Percentiles rank a stretch among this genome's conserved stretches.
These are phyloP conservation scores for Mycena vitilis DNA, from an alignment of 768 basidiomycete species.

Conservation along the genomic window DNA sequence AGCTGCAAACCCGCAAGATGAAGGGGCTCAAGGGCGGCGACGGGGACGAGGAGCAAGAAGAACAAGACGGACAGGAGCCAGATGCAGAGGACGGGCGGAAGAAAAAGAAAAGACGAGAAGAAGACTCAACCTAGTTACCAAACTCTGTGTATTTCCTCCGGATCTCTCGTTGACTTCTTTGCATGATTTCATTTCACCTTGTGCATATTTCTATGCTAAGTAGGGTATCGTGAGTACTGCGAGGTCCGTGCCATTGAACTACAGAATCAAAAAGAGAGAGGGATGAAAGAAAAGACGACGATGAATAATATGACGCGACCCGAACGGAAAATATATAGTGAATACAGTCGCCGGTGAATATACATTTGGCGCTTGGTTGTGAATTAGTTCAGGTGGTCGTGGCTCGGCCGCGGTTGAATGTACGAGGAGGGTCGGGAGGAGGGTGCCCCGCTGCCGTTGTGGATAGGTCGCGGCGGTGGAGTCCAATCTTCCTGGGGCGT, in stretches of 20 bases:
- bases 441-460: slow-evolving; percentile 45
- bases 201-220: slow-evolving; percentile 47
- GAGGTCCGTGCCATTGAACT: slow-evolving; percentile 73
- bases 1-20: slow-evolving; percentile 95
- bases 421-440: slow-evolving; percentile 65
- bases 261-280: slow-evolving; percentile 53
- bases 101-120: slow-evolving; percentile 37
- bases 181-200: slow-evolving; percentile 33
- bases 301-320: slow-evolving; percentile 40
- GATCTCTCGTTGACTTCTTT: slow-evolving; percentile 1
- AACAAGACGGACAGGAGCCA: slow-evolving; percentile 37
- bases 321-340: slow-evolving; percentile 42
- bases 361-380: slow-evolving; percentile 56
- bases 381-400: slow-evolving; percentile 54
- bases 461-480: slow-evolving; percentile 53
- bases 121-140: slow-evolving; percentile 1
- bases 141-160: neutral
- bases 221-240: slow-evolving; percentile 72
- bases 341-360: slow-evolving; percentile 56
- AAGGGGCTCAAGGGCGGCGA: slow-evolving; percentile 79
- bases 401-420: slow-evolving; percentile 56
- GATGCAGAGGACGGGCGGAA: slow-evolving; percentile 30
- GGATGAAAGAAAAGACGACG: slow-evolving; percentile 36
- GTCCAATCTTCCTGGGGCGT: slow-evolving; percentile 61
- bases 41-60: slow-evolving; percentile 34